A percentile compares a stretch with the other conserved stretches of the same genome.
These are phyloP conservation scores for Trypanosoma cruzi DNA, from an alignment of 208 protist genomes.

Conservation along the genomic window DNA sequence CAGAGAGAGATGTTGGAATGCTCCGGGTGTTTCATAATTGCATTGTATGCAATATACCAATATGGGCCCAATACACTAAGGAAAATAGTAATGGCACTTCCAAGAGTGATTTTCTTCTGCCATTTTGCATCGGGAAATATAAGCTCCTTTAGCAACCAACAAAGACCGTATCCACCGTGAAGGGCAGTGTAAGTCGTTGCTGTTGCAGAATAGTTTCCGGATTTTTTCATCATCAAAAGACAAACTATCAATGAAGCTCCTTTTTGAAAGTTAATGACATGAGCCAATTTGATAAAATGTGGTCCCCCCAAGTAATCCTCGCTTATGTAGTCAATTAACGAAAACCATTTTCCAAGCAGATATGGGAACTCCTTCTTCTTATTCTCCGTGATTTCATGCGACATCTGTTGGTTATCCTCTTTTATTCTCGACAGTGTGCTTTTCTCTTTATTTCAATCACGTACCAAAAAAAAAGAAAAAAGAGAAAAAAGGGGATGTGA, in stretches of 20 bases:
- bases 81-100: slow-evolving; percentile 45
- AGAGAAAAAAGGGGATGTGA: background rate
- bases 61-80: slow-evolving; percentile 69
- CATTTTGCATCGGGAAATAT: slow-evolving; percentile 86
- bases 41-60: slow-evolving; percentile 85
- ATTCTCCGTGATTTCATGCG: background rate
- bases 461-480: background rate
- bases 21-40: slow-evolving; percentile 53
- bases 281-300: slow-evolving; percentile 54
- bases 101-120: slow-evolving; percentile 68
- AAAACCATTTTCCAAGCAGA: slow-evolving; percentile 50
- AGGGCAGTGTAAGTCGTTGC: slow-evolving; percentile 82
- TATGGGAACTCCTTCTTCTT: slow-evolving; percentile 18
- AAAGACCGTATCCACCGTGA: slow-evolving; percentile 89
- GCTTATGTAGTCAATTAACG: slow-evolving; percentile 41
- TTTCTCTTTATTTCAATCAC: background rate
- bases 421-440: background rate
- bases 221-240: slow-evolving; percentile 66
- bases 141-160: slow-evolving; percentile 86
- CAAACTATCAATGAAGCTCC: slow-evolving; percentile 69
- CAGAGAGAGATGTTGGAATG: slow-evolving; percentile 49
- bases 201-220: slow-evolving; percentile 77
- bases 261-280: slow-evolving; percentile 89
- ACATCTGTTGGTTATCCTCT: background rate
- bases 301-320: slow-evolving; percentile 62